Conservation (phyloP, 768 basidiomycete species). For the Macrolepiota fuliginosa region DNA sequence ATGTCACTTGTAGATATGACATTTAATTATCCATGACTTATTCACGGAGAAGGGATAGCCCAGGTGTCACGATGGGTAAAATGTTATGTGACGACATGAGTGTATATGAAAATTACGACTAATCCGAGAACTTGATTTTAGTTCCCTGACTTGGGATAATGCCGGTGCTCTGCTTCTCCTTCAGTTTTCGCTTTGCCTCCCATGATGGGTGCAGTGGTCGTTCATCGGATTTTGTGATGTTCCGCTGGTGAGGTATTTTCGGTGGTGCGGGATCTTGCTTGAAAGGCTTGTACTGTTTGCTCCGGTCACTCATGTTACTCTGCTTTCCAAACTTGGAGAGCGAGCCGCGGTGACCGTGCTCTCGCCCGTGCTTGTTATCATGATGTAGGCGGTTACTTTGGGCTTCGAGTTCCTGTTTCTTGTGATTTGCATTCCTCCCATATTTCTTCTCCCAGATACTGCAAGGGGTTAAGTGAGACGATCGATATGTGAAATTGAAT, state of each 20-base stretch:
- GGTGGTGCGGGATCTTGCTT: not conserved
- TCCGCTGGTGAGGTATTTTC: constrained; percentile 2
- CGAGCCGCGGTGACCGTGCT: not conserved
- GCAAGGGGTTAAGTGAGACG: constrained; percentile 1
- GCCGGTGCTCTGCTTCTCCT: constrained; percentile 61
- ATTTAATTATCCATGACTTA: not conserved
- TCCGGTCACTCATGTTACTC: not conserved
- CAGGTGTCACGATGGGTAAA: not conserved
- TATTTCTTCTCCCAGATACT: constrained; percentile 99
- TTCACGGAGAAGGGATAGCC: not conserved
- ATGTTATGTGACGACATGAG: not conserved
- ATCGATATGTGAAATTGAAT: constrained; percentile 2
- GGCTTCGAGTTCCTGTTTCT: constrained; percentile 45
- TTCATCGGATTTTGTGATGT: constrained; percentile 22
- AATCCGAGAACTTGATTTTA: constrained; percentile 70
- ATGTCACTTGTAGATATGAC: not conserved
- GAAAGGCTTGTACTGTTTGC: constrained; percentile 6
- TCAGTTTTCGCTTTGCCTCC: constrained; percentile 87
- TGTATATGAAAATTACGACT: not conserved
- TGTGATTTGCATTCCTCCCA: constrained; percentile 87
- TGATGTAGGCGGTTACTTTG: constrained; percentile 4
- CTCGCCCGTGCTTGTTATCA: not conserved
- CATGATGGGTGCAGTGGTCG: constrained; percentile 86
- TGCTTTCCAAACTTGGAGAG: not conserved
- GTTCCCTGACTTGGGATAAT: constrained; percentile 74